These are phyloP conservation scores for Calonectria multiphialidica DNA, from an alignment of 2,329 filamentous ascomycete genomes.

Conservation along the genomic window DNA sequence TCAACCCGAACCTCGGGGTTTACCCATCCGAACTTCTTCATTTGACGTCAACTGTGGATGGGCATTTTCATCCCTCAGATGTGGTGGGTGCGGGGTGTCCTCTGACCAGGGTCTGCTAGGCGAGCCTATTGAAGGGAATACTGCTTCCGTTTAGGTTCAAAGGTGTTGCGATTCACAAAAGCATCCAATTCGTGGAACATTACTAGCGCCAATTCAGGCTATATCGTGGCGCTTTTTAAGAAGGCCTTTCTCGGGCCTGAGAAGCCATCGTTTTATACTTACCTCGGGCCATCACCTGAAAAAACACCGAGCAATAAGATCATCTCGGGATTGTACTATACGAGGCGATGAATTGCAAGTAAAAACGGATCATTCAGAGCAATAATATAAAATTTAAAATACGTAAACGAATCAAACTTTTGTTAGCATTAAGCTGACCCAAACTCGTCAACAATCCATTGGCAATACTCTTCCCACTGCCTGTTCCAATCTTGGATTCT, in stretches of 20 bases:
- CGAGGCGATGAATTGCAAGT: too few relatives aligned
- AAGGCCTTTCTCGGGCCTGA: background rate
- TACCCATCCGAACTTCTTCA: background rate
- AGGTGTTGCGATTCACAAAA: background rate
- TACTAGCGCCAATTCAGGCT: background rate
- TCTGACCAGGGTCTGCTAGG: background rate
- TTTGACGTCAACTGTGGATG: background rate
- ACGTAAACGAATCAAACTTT: background rate
- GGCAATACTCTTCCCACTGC: conserved; percentile 1
- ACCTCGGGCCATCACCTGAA: background rate
- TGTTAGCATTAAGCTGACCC: background rate
- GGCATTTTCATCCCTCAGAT: background rate
- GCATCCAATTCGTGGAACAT: background rate
- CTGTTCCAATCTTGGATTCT: conserved; percentile 2
- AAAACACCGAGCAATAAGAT: background rate
- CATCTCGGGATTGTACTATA: background rate
- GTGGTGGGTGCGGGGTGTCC: background rate
- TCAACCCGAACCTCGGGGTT: background rate
- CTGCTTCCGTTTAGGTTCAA: background rate
- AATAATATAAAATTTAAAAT: background rate
- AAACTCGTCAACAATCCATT: conserved; percentile 9
- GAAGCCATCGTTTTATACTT: too few relatives aligned
- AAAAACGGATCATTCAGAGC: too few relatives aligned
- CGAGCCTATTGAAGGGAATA: conserved; percentile 4
- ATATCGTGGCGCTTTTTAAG: background rate